A percentile compares a stretch with the other conserved stretches of the same genome.
These are phyloP conservation scores for Syzygium aqueum DNA, from an alignment of 345 rosid genomes.

Conservation along the genomic window DNA sequence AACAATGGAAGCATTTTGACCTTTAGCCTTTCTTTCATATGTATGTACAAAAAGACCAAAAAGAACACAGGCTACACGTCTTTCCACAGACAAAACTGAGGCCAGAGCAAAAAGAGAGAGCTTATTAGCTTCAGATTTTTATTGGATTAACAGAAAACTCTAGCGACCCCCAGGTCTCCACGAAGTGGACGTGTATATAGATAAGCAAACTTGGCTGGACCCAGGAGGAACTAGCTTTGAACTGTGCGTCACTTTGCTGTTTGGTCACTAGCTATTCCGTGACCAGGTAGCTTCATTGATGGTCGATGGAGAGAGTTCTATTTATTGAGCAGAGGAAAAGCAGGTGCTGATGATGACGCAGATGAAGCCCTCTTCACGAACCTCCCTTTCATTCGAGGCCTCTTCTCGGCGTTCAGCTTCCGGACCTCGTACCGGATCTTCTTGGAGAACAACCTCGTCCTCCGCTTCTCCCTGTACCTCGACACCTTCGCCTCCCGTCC, in stretches of 20 bases:
- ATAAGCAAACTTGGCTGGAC: not conserved
- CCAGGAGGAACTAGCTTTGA: not conserved
- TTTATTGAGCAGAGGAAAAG: slow-evolving; percentile 18
- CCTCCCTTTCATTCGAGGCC: slow-evolving; percentile 98
- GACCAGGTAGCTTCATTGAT: not conserved
- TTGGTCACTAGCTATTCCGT: not conserved
- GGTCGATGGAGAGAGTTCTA: not conserved
- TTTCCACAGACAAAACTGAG: not conserved
- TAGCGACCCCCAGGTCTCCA: not conserved
- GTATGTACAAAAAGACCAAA: not conserved
- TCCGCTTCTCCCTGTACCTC: slow-evolving; percentile 79
- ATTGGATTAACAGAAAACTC: not conserved
- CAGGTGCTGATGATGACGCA: slow-evolving; percentile 12
- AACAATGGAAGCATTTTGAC: not conserved
- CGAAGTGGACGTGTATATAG: not conserved
- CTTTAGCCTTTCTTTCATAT: not conserved
- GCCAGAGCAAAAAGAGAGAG: not conserved
- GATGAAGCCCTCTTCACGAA: slow-evolving; percentile 68
- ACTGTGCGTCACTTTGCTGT: not conserved
- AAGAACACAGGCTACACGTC: not conserved
- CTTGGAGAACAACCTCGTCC: slow-evolving; percentile 86
- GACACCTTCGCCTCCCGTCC: slow-evolving; percentile 85
- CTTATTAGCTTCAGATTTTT: not conserved
- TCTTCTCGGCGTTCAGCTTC: slow-evolving; percentile 85
- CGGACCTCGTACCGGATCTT: slow-evolving; percentile 96